These are phyloP conservation scores for Elaeis oleifera DNA, from an alignment of 202 grass and related monocot genomes.

Conservation along the genomic window DNA sequence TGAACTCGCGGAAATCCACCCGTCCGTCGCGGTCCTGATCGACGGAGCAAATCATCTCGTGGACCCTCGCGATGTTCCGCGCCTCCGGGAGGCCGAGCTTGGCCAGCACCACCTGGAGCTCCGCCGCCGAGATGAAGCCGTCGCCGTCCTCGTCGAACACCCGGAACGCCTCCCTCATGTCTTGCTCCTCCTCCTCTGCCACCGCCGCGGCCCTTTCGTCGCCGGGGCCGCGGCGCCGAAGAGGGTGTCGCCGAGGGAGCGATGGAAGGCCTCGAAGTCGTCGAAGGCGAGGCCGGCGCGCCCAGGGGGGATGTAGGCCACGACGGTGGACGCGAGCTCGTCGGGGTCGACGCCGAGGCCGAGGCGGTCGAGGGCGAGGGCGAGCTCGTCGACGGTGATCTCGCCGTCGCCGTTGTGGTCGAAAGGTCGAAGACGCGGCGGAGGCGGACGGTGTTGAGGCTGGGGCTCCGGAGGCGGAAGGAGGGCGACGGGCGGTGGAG, in stretches of 20 bases:
- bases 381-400: conserved; percentile 79
- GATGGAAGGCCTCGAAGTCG: conserved; percentile 52
- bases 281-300: conserved; percentile 43
- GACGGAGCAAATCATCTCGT: conserved; percentile 80
- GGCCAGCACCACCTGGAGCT: conserved; percentile 69
- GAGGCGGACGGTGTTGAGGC: conserved; percentile 69
- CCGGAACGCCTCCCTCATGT: conserved; percentile 75
- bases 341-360: conserved; percentile 53
- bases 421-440: conserved; percentile 85
- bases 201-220: neutral
- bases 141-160: conserved; percentile 91
- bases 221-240: conserved; percentile 27
- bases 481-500: conserved; percentile 43
- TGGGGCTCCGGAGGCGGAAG: conserved; percentile 71
- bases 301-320: conserved; percentile 40
- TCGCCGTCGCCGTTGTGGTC: conserved; percentile 77
- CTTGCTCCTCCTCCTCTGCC: conserved; percentile 35
- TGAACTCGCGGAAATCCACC: conserved; percentile 42
- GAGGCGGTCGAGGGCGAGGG: conserved; percentile 48
- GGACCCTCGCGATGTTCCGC: conserved; percentile 38
- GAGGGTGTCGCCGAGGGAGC: conserved; percentile 54
- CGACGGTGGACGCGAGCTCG: conserved; percentile 42
- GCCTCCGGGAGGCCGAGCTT: conserved; percentile 64
- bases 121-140: conserved; percentile 61
- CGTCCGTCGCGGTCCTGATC: conserved; percentile 54